A percentile compares a stretch with the other conserved stretches of the same genome.
Evolutionary conservation across 2,329 filamentous ascomycete species (phyloP).

Genomic region (Phialophora verrucosa): DNA sequence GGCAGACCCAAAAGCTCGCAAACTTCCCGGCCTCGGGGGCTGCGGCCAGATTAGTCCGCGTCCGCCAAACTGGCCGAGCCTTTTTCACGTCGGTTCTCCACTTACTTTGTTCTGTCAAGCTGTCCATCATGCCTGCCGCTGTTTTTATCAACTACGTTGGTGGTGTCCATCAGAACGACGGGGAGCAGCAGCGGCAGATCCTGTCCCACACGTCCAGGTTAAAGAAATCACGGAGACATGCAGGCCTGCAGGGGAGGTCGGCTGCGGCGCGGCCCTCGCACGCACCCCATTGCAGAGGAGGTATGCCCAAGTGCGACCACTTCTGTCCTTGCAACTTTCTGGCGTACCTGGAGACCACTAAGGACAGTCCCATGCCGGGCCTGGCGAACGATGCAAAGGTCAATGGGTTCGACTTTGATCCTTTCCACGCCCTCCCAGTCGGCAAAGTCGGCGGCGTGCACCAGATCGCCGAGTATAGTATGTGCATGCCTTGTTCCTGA

Average conservation of each 20-base stretch:
- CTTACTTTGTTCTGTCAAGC: not conserved
- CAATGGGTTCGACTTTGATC: slow-evolving; percentile 4
- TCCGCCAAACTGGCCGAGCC: too few relatives aligned
- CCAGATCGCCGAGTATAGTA: slow-evolving; percentile 15
- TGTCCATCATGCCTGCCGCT: slow-evolving; percentile 1
- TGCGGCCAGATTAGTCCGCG: too few relatives aligned
- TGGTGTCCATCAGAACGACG: slow-evolving; percentile 19
- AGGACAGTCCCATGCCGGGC: not conserved
- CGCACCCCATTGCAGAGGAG: slow-evolving; percentile 29
- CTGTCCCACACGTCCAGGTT: slow-evolving; percentile 13
- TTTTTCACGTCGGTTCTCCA: slow-evolving; percentile 45
- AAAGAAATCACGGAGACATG: slow-evolving; percentile 6
- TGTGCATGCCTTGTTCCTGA: not conserved
- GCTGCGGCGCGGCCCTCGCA: slow-evolving; percentile 42
- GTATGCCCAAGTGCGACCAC: not conserved
- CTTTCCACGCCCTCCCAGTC: slow-evolving; percentile 6
- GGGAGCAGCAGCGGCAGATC: slow-evolving; percentile 18
- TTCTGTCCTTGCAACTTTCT: not conserved
- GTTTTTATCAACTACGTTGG: slow-evolving; percentile 22
- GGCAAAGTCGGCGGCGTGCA: not conserved
- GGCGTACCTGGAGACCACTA: not conserved
- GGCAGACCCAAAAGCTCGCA: too few relatives aligned
- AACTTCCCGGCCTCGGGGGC: too few relatives aligned
- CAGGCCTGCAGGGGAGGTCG: slow-evolving; percentile 37
- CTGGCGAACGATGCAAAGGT: not conserved